Conservation (phyloP, 1,284 basidiomycete species). For the Fomitopsis betulina region DNA sequence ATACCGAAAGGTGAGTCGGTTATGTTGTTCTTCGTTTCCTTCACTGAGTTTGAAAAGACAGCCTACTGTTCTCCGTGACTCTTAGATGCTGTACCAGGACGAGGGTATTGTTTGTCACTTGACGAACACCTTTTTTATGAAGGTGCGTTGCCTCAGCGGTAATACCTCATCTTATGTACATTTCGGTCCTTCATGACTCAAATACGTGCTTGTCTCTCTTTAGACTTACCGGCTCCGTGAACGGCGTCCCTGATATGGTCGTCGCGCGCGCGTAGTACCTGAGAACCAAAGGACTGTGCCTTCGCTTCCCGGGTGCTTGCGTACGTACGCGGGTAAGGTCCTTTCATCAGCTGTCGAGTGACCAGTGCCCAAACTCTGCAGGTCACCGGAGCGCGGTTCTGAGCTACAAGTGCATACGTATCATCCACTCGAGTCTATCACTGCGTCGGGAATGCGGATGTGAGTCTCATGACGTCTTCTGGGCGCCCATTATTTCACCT, state of each 20-base stretch:
- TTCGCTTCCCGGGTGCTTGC: not conserved
- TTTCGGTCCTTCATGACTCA: no score
- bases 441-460: not conserved
- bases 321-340: conserved; percentile 2
- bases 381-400: not conserved
- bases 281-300: not conserved
- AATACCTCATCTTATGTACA: no score
- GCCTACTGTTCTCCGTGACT: no score
- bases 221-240: not conserved
- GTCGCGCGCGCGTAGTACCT: not conserved
- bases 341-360: not conserved
- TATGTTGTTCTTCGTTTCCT: no score
- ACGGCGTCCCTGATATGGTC: not conserved
- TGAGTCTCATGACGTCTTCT: not conserved
- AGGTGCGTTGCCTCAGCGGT: no score
- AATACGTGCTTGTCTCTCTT: not conserved
- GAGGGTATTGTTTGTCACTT: no score
- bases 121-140: no score
- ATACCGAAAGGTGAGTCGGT: no score
- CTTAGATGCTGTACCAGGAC: no score
- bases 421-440: conserved; percentile 1
- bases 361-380: not conserved
- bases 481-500: not conserved
- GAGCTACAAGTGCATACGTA: not conserved
- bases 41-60: no score